Evolutionary conservation across 1,284 basidiomycete genomes (phyloP).

Genomic region (Ustilago shanxiensis): DNA sequence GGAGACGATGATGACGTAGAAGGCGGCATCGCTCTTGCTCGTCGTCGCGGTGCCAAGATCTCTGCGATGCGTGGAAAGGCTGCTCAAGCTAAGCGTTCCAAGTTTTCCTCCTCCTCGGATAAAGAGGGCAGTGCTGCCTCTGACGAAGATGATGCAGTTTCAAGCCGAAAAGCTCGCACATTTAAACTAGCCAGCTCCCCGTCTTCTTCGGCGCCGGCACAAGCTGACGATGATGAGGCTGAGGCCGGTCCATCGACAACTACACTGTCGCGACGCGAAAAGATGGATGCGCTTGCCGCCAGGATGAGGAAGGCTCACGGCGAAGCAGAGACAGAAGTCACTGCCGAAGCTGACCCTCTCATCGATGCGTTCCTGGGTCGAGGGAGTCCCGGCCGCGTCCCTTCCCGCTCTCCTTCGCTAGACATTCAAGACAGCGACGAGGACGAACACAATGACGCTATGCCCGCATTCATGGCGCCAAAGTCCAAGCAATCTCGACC

Average conservation of each 20-base stretch:
- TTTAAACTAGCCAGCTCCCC: constrained; percentile 36
- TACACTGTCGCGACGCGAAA: constrained; percentile 24
- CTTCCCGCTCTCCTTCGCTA: constrained; percentile 38
- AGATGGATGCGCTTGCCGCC: constrained; percentile 43
- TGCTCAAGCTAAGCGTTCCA: constrained; percentile 14
- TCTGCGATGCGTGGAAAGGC: constrained; percentile 42
- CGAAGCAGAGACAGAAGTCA: constrained; percentile 1
- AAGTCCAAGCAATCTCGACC: background rate
- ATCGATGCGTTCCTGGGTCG: constrained; percentile 32
- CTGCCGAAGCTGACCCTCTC: constrained; percentile 22
- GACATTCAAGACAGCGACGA: constrained; percentile 43
- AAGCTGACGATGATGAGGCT: constrained; percentile 3
- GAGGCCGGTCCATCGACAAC: constrained; percentile 12
- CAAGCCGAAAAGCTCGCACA: constrained; percentile 21
- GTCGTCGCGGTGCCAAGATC: constrained; percentile 36
- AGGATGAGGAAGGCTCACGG: constrained; percentile 24
- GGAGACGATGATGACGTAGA: constrained; percentile 12
- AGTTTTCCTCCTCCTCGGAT: constrained; percentile 32
- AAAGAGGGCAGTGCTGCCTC: constrained; percentile 12
- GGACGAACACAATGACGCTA: constrained; percentile 45
- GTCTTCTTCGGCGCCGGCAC: constrained; percentile 15
- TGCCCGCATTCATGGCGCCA: constrained; percentile 35
- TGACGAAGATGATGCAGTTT: constrained; percentile 19
- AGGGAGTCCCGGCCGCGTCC: constrained; percentile 11
- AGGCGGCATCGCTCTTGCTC: constrained; percentile 18